Evolutionary conservation across 805 yeast genomes (phyloP).

Genomic region (Kodamaea kaohsiungensis): DNA sequence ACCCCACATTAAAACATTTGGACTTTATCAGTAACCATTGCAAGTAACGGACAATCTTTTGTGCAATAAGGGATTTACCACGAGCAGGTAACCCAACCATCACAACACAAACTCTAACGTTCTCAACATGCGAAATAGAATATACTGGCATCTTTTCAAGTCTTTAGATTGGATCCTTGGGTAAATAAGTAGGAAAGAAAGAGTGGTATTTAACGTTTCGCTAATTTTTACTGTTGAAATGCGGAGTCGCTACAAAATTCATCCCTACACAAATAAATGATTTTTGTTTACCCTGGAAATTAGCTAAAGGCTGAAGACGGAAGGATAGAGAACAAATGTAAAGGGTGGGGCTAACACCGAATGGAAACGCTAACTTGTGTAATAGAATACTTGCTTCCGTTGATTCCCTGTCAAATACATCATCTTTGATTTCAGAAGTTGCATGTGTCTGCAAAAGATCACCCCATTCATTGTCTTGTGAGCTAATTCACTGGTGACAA

Average conservation of each 20-base stretch:
- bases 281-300: no score
- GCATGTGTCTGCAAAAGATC: no score
- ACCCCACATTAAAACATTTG: conserved; percentile 86
- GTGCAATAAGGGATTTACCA: conserved; percentile 93
- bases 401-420: no score
- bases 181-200: background rate
- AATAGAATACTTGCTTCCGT: no score
- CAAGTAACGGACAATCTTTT: conserved; percentile 87
- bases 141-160: conserved; percentile 50
- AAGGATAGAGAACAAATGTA: no score
- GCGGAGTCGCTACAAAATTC: conserved; percentile 5
- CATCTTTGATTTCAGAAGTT: no score
- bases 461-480: no score
- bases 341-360: no score
- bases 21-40: conserved; percentile 90
- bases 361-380: no score
- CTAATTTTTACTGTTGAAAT: conserved; percentile 2
- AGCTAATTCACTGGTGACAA: no score
- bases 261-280: background rate
- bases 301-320: background rate
- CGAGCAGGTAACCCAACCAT: conserved; percentile 90
- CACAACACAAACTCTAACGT: conserved; percentile 78
- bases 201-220: background rate
- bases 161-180: background rate
- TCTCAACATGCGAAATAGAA: conserved; percentile 61